phyloP scores from a whole-genome alignment of 2,329 filamentous ascomycete genomes.

The Botrytis pseudocinerea region DNA sequence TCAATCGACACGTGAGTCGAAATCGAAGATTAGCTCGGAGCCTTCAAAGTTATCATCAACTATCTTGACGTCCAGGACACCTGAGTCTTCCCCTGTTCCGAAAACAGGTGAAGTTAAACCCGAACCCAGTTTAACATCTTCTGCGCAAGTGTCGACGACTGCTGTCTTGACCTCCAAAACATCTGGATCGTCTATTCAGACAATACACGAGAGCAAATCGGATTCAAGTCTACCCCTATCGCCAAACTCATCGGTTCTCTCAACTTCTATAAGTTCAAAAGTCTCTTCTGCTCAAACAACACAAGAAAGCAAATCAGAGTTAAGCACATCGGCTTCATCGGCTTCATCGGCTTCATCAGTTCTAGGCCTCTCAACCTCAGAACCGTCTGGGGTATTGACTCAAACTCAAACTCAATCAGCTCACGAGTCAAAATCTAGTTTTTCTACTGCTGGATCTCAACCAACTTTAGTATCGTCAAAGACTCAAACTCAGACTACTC shows the following conservation, averaged over 20 bases:
- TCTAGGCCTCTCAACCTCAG: neutral
- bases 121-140: neutral
- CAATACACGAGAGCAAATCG: neutral
- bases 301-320: neutral
- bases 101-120: neutral
- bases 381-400: too few relatives aligned
- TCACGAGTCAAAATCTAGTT: neutral
- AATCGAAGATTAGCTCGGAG: neutral
- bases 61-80: neutral
- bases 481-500: neutral
- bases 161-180: neutral
- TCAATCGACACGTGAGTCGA: neutral
- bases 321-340: constrained; percentile 1
- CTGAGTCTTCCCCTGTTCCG: neutral
- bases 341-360: neutral
- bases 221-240: neutral
- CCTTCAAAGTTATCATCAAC: neutral
- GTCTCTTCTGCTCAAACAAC: neutral
- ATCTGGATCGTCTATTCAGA: neutral
- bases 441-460: neutral
- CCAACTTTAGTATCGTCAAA: neutral
- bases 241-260: neutral
- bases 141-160: neutral
- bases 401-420: neutral
- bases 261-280: neutral